Base-by-base conservation (phyloP, 345 rosid genomes). In the Gossypium rotundifolium region DNA sequence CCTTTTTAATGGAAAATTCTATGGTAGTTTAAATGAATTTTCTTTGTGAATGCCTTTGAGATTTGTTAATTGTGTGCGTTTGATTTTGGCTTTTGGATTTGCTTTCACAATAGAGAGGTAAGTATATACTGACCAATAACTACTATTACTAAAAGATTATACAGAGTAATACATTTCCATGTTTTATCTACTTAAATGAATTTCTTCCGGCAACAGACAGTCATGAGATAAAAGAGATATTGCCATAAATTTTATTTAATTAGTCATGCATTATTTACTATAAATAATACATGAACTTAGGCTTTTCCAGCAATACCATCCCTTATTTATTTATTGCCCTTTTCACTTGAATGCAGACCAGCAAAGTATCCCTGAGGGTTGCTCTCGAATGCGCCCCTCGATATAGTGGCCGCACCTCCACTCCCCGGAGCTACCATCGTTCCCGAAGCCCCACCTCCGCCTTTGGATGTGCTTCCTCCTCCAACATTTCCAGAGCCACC, bases 281-380 rank as follows among this genome's bases (percentile, higher is more conserved):
- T 2, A 42, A 42, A 29, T 18, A 65, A 9, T n/a, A 14, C 17
- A 61, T 61, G 57, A 52, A 52, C 16, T 52, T 1, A 49, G 17
- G 57, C 20, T 17, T 6, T 33, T 29, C 17, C 5, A 22, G 2
- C 51, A 65, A 45, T 25, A 59, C 3, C 13, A 13, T 11, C 0
- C 5, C 0, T 3, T 29, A 12, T 55, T 16, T 29, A 73, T 25
- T 75, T 66, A 25, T 48, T 75, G 13, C 70, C 60, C 33, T 68
- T 57, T 3, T 4, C 11, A 8, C 48, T 17, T 29, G 51, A 52
- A 54, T 75, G 78, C 17, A 75, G 67, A 3, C 66, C 78, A 27
- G 78, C 11, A 59, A 75, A 75, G 48, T 67, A 75, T 14, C 58
- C 78, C 33, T 65, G 38, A 0, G 78, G 73, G 65, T 67, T 75